Base-by-base conservation (phyloP, 306 rosid genomes). In the Rubus idaeus region DNA sequence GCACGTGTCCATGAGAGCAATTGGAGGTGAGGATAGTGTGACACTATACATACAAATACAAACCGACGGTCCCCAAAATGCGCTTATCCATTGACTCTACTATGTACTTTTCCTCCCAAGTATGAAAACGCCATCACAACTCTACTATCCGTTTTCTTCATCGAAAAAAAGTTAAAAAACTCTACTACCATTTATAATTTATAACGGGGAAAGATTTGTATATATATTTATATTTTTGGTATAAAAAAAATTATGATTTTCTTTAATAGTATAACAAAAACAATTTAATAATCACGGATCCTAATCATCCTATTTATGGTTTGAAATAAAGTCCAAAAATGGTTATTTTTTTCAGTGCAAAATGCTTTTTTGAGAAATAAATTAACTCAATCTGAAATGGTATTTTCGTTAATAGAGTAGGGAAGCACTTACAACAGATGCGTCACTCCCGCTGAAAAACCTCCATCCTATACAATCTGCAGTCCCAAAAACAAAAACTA, bases 391-490 rank as follows among this genome's bases (percentile, higher is more conserved):
- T 60, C 30, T 16, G 7, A 42, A 30, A 80, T 83, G 78, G 76
- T 49, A 5, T 73, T 76, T 65, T 78, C 44, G 85, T 79, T 72
- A 83, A 68, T 52, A 17, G n/a, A 56, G 56, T 18, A 45, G 51
- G 1, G 52, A 18, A 51, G 69, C 37, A 78, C 93, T 83, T 83
- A 93, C 98, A 85, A 78, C 64, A 53, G 98, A 83, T 37, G 92
- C 78, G 90, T 86, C 96, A 35, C 77, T 77, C 56, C 88, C 89
- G 74, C 86, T 71, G 84, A 91, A 83, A 78, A 91, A 61, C 75
- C 88, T 91, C 96, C 94, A 86, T 75, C 96, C 88, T 7, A 83
- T 78, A 75, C 97, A 93, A 45, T 86, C 98, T 93, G 89, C 89
- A 72, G 72, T 81, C 17, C 57, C 75, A 41, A 77, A 70, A 14